Base-by-base conservation (phyloP, 2,329 filamentous ascomycete species). In the Neoascochyta sp. region DNA sequence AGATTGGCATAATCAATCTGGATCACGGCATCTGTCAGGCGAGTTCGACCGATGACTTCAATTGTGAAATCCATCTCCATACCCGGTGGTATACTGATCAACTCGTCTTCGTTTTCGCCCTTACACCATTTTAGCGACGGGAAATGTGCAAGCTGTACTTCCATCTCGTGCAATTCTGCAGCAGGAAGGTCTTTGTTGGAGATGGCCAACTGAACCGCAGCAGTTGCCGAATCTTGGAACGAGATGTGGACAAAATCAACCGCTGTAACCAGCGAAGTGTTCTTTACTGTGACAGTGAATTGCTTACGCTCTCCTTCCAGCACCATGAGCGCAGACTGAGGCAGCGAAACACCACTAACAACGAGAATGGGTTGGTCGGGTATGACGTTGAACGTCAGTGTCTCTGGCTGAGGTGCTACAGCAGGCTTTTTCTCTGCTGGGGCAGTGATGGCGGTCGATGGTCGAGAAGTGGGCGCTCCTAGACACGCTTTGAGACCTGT, bases 321-420 rank as follows among this genome's bases (percentile, higher is more conserved):
- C 8, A 98, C 75, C 88, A 95, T 95, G 19, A 95, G 69, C 7
- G 87, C 85, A 13, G 84, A 86, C 52, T 95, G 89, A 0, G 83
- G 78, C 1, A 95, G 71, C 9, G 83, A 86, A 3, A 82, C 83
- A 6, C 81, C 81, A 52, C 85, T 82, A 12, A 95, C 74, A 3
- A 80, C 67, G 3, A 96, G 68, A 3, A 86, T 66, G 5, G 92
- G 92, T 57, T 95, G 87, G 24, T 79, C 71, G 3, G 80, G 73
- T 34, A 95, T 88, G 14, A 94, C 86, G 29, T 77, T 86, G 22
- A 93, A 71, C 14, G 72, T 70, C 26, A 89, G 57, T 5, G 60
- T 68, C 22, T 60, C 50, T 2, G 60, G 44, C 24, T 50, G 62
- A 45, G 50, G 66, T 44, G 43, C 56, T 45, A 29, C 32, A 4